Evolutionary conservation across 2,329 filamentous ascomycete species (phyloP).

Genomic region (Fusarium denticulatum): DNA sequence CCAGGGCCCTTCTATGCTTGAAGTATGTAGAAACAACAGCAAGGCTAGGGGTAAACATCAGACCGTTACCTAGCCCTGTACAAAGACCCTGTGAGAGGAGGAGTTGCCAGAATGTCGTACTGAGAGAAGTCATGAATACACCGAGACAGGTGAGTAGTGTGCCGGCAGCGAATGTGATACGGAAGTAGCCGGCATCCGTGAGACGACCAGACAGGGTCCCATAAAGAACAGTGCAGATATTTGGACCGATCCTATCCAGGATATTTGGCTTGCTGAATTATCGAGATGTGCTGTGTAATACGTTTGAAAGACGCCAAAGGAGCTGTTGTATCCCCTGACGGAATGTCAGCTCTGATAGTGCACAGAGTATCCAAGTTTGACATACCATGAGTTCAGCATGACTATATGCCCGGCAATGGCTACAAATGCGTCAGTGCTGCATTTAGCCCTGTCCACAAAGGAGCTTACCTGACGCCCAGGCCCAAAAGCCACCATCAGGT

Average conservation of each 20-base stretch:
- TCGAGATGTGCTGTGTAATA: neutral
- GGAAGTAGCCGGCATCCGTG: neutral
- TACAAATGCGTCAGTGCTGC: neutral
- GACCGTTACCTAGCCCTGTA: neutral
- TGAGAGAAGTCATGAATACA: neutral
- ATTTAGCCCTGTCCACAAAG: neutral
- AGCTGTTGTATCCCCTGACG: constrained; percentile 4
- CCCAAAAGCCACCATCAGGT: constrained; percentile 1
- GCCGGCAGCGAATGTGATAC: neutral
- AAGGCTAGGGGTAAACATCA: neutral
- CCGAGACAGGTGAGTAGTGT: neutral
- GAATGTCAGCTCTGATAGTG: neutral
- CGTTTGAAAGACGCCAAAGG: neutral
- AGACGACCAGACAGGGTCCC: neutral
- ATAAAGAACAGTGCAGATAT: neutral
- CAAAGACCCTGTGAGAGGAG: neutral
- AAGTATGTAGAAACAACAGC: neutral
- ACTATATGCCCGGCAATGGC: neutral
- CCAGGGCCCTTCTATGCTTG: neutral
- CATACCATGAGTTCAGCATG: constrained; percentile 10
- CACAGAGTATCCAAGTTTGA: accelerated
- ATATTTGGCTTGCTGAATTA: neutral
- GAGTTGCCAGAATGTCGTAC: neutral
- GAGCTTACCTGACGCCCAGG: neutral
- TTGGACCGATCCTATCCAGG: neutral